Evolutionary conservation across 2,329 filamentous ascomycete species (phyloP).

Genomic region (Pyrenophora seminiperda): DNA sequence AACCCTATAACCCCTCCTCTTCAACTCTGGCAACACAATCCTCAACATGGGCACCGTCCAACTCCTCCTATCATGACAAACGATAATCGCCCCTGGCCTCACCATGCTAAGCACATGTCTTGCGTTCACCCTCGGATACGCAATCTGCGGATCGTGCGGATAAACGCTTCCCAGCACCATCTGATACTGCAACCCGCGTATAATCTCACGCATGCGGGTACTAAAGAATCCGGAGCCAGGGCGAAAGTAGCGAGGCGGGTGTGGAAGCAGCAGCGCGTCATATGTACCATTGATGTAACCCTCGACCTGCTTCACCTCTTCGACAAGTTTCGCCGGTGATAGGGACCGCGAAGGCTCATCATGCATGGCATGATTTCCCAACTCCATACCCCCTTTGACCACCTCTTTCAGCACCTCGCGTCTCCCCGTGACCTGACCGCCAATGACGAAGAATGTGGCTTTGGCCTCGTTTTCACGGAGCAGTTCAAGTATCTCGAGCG

Average conservation of each 20-base stretch:
- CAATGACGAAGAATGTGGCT: conserved; percentile 90
- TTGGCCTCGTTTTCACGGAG: conserved; percentile 68
- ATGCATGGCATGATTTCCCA: conserved; percentile 88
- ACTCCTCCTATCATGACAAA: conserved; percentile 82
- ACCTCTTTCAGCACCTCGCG: conserved; percentile 57
- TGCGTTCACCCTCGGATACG: conserved; percentile 71
- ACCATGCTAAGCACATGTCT: conserved; percentile 81
- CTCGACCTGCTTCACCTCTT: conserved; percentile 70
- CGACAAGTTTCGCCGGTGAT: conserved; percentile 61
- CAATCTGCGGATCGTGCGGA: conserved; percentile 88
- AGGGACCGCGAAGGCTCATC: conserved; percentile 76
- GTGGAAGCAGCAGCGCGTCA: conserved; percentile 42
- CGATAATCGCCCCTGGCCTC: conserved; percentile 75
- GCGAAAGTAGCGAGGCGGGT: conserved; percentile 72
- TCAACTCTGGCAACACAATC: conserved; percentile 73
- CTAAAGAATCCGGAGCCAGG: conserved; percentile 87
- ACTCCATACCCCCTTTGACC: conserved; percentile 60
- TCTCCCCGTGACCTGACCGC: conserved; percentile 68
- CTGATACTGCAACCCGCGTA: conserved; percentile 67
- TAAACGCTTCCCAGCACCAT: conserved; percentile 85
- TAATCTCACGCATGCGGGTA: conserved; percentile 65
- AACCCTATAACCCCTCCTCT: conserved; percentile 69
- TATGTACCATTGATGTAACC: conserved; percentile 64
- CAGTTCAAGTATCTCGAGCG: conserved; percentile 69
- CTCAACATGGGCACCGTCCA: conserved; percentile 84